Conservation (phyloP, 83 land plant species). For the Diphasiastrum complanatum region DNA sequence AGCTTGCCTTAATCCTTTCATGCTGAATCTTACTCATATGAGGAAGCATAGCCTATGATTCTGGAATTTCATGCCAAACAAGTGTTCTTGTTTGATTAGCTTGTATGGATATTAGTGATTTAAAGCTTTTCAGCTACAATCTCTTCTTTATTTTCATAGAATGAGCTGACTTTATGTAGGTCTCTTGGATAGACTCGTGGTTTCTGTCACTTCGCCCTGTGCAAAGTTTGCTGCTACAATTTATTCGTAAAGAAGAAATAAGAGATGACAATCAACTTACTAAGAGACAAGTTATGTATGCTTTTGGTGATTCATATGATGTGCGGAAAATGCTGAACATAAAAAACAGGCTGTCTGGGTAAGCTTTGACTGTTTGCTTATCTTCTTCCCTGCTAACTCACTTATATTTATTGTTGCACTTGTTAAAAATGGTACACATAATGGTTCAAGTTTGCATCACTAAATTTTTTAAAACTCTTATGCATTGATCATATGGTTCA, state of each 20-base stretch:
- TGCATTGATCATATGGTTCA: no score
- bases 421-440: no score
- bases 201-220: constrained; percentile 28
- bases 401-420: background rate
- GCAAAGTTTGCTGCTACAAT: constrained; percentile 21
- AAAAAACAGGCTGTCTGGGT: constrained; percentile 30
- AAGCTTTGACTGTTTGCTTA: background rate
- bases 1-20: no score
- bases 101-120: no score
- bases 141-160: background rate
- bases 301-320: constrained; percentile 35
- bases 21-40: no score
- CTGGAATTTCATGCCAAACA: no score
- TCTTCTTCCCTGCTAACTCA: background rate
- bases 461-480: no score
- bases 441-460: no score
- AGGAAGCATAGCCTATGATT: no score
- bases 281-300: constrained; percentile 19
- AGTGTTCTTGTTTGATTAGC: no score
- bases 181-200: constrained; percentile 26
- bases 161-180: constrained; percentile 13
- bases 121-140: background rate
- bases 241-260: constrained; percentile 10
- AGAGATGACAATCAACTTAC: background rate
- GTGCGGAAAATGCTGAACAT: constrained; percentile 25